Base-by-base conservation (phyloP, 306 rosid species). In the Boehmeria nivea region DNA sequence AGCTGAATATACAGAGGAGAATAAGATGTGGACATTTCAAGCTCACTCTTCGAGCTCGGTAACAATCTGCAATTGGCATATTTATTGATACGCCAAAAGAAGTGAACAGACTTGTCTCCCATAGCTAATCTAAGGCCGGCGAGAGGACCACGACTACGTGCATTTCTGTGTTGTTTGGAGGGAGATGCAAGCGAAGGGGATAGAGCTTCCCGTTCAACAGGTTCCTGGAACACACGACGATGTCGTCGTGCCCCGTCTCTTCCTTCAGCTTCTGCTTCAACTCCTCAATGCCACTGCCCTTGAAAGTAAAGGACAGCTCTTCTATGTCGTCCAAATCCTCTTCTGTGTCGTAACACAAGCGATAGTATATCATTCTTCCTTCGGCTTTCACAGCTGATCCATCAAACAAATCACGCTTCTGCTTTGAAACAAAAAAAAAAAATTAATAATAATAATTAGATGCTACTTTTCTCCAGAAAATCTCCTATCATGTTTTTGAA, bases 131-230 rank as follows among this genome's bases (percentile, higher is more conserved):
- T 57, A 34, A 2, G 34, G 75, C 60, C 0, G 74, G 55, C 10
- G 84, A 68, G 34, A 83, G 88, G 73, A 91, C 83, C 6, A 87
- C 67, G 16, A 91, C 80, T 6, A 91, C 74, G 24, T 87, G 91
- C 87, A 87, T 70, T 13, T 80, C 83, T 19, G 55, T 4, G 11
- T 79, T 78, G 72, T 84, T 80, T 5, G 98, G 98, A 37, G 96
- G 98, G 34, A 91, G 78, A 23, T 87, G 98, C n/a, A 87, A 74
- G 52, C 72, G 85, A 37, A 86, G 84, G 1, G 95, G 95, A 59
- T 72, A 82, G 2, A 90, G 94, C 63, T 82, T 71, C 7, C 85
- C 88, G 47, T 51, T 90, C 27, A 90, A 68, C 13, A 90, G 94
- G 65, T 84, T 91, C 14, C 82, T 82, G 1, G 85, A 78, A 58